Percentiles rank a stretch among this genome's conserved stretches.
These are phyloP conservation scores for Apophysomyces variabilis DNA, from an alignment of 371 early-diverging fungal genomes.

Conservation along the genomic window DNA sequence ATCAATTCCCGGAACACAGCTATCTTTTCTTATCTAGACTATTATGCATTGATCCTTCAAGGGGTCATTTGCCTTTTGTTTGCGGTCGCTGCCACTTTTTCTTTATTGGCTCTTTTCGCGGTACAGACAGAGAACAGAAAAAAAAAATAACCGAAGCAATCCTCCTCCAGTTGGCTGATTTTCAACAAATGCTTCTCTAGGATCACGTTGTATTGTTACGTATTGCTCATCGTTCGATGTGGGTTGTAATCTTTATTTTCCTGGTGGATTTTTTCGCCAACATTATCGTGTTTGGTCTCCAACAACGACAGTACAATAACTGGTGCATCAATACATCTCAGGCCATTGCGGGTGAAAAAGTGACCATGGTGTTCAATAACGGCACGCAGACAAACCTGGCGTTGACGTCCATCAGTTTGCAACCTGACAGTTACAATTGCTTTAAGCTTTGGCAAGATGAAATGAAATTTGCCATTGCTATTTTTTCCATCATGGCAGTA, in stretches of 20 bases:
- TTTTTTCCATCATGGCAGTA: slow-evolving; percentile 26
- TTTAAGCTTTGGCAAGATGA: slow-evolving; percentile 36
- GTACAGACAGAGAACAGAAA: slow-evolving; percentile 11
- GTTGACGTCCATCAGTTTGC: slow-evolving; percentile 12
- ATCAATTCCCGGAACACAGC: slow-evolving; percentile 21
- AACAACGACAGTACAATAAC: slow-evolving; percentile 26
- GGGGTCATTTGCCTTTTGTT: slow-evolving; percentile 40
- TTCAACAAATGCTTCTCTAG: slow-evolving; percentile 5
- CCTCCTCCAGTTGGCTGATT: no score
- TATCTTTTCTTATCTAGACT: slow-evolving; percentile 40
- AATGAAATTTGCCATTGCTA: slow-evolving; percentile 30
- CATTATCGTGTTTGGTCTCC: slow-evolving; percentile 34
- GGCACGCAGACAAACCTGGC: slow-evolving; percentile 13
- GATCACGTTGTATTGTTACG: slow-evolving; percentile 21
- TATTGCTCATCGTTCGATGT: slow-evolving; percentile 23
- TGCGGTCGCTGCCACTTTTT: slow-evolving; percentile 31
- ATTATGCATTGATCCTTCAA: slow-evolving; percentile 29
- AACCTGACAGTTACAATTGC: slow-evolving; percentile 30
- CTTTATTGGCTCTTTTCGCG: slow-evolving; percentile 33
- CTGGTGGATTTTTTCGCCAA: slow-evolving; percentile 29
- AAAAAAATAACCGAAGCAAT: slow-evolving; percentile 8
- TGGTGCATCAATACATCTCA: slow-evolving; percentile 36
- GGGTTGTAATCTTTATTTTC: slow-evolving; percentile 27
- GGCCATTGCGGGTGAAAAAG: slow-evolving; percentile 13
- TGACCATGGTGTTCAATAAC: slow-evolving; percentile 16